Evolutionary conservation across 2,329 filamentous ascomycete genomes (phyloP).

Genomic region (Fulvia fulva): DNA sequence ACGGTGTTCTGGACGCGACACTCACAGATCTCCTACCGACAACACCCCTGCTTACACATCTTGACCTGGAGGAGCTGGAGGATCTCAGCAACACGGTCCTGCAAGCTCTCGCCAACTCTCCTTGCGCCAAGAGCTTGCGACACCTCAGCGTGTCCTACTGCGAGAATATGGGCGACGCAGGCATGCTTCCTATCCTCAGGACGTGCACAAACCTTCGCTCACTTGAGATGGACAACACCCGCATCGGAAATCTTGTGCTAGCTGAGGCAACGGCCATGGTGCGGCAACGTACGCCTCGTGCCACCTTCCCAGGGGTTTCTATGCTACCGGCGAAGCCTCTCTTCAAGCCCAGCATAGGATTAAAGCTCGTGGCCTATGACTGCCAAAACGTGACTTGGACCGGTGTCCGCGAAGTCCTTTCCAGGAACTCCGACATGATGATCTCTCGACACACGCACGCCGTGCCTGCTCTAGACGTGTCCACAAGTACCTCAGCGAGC

Average conservation of each 20-base stretch:
- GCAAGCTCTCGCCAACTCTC: conserved; percentile 69
- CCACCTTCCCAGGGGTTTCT: conserved; percentile 40
- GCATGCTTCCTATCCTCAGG: conserved; percentile 79
- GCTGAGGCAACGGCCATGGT: conserved; percentile 81
- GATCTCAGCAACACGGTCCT: conserved; percentile 72
- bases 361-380: conserved; percentile 82
- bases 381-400: conserved; percentile 91
- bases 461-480: conserved; percentile 24
- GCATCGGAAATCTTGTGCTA: conserved; percentile 79
- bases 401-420: conserved; percentile 80
- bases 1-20: conserved; percentile 67
- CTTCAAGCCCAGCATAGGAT: conserved; percentile 50
- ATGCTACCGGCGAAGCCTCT: conserved; percentile 10
- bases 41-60: conserved; percentile 71
- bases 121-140: conserved; percentile 66
- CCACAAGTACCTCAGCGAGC: conserved; percentile 16
- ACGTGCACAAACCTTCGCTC: conserved; percentile 65
- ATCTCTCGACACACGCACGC: conserved; percentile 39
- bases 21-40: conserved; percentile 70
- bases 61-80: conserved; percentile 84
- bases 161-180: conserved; percentile 75
- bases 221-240: conserved; percentile 89
- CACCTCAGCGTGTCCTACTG: conserved; percentile 90
- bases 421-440: conserved; percentile 72
- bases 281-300: conserved; percentile 48